phyloP scores from a whole-genome alignment of 495 filamentous ascomycete species.

The Symbiotaphrina buchneri region DNA sequence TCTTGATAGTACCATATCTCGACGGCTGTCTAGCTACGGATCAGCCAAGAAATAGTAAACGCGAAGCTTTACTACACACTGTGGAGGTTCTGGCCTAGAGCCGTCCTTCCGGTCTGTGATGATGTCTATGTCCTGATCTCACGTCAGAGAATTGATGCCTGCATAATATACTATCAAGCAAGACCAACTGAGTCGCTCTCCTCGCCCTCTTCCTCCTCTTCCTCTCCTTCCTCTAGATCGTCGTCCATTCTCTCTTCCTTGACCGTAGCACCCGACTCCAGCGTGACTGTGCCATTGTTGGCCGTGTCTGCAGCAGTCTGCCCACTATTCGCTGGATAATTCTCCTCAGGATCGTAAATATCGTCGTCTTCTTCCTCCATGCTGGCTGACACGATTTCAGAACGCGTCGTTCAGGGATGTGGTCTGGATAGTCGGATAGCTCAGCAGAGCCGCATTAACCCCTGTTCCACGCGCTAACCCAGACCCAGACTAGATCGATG shows the following conservation, averaged over 20 bases:
- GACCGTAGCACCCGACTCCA: slow-evolving; percentile 12
- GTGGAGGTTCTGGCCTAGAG: slow-evolving; percentile 41
- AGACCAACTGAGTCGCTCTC: slow-evolving; percentile 9
- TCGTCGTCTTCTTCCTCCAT: slow-evolving; percentile 58
- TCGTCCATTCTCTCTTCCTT: slow-evolving; percentile 26
- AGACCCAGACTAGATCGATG: slow-evolving; percentile 14
- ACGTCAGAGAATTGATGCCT: neutral
- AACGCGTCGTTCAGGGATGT: slow-evolving; percentile 1
- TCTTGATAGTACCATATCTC: slow-evolving; percentile 17
- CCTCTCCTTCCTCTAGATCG: slow-evolving; percentile 45
- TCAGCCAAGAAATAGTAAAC: slow-evolving; percentile 5
- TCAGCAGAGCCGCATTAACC: slow-evolving; percentile 8
- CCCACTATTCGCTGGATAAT: too few species aligned
- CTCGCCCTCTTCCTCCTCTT: slow-evolving; percentile 35
- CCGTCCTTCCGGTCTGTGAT: slow-evolving; percentile 74
- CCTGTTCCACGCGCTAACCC: slow-evolving; percentile 12
- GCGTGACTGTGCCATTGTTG: too few species aligned
- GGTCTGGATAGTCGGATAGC: neutral
- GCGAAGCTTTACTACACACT: slow-evolving; percentile 23
- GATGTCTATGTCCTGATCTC: slow-evolving; percentile 69
- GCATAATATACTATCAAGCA: slow-evolving; percentile 4
- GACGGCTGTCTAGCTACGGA: slow-evolving; percentile 16
- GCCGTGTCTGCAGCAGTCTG: too few species aligned
- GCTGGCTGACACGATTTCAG: slow-evolving; percentile 3
- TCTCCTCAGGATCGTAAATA: slow-evolving; percentile 35